Conservation (phyloP, 129 eudicot species). For the Daucus carota region DH1_v3.0 NC_030387.2:38633001-38633500, state of each 20-base stretch:
- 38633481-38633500: no score
- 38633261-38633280: background rate
- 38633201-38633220: no score
- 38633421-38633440: no score
- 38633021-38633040: background rate
- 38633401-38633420: no score
- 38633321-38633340: slow-evolving; percentile 32
- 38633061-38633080: slow-evolving; percentile 33
- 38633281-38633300: slow-evolving; percentile 45
- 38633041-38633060: slow-evolving; percentile 17
- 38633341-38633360: slow-evolving; percentile 37
- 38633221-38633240: no score
- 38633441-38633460: no score
- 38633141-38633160: slow-evolving; percentile 37
- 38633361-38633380: slow-evolving; percentile 43
- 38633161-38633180: slow-evolving; percentile 23
- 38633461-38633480: no score
- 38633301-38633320: slow-evolving; percentile 35
- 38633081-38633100: slow-evolving; percentile 31
- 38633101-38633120: slow-evolving; percentile 41
- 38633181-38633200: background rate
- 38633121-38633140: slow-evolving; percentile 38
- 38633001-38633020: background rate
- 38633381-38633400: slow-evolving; percentile 34
- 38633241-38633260: no score